A percentile compares a stretch with the other conserved stretches of the same genome.
Evolutionary conservation across 2,329 filamentous ascomycete genomes (phyloP).

Genomic region (Calycina herbarum): DNA sequence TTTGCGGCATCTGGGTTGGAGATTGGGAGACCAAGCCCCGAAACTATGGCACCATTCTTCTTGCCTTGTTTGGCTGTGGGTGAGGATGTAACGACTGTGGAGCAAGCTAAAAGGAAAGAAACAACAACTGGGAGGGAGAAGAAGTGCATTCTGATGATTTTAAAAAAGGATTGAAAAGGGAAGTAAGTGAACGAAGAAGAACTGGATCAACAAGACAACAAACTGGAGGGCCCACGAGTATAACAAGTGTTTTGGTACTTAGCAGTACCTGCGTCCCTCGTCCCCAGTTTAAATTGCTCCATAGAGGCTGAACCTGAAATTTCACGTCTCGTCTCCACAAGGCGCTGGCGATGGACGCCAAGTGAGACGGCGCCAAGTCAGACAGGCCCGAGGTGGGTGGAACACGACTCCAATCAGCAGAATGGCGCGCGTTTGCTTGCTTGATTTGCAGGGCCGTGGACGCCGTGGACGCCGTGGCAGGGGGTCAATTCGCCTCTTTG

Average conservation of each 20-base stretch:
- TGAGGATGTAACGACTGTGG: conserved; percentile 10
- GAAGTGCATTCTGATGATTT: conserved; percentile 9
- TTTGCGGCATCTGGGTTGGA: conserved; percentile 49
- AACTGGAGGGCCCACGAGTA: neutral
- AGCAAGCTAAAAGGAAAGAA: conserved; percentile 15
- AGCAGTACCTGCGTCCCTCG: neutral
- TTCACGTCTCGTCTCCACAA: neutral
- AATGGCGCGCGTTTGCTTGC: conserved; percentile 10
- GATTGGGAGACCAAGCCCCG: conserved; percentile 46
- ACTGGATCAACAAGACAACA: neutral
- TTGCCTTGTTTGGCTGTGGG: conserved; percentile 1
- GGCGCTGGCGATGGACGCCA: conserved; percentile 5
- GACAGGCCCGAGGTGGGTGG: conserved; percentile 11
- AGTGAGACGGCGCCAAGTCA: conserved; percentile 26
- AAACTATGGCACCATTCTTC: conserved; percentile 15
- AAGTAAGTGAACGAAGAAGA: conserved; percentile 11
- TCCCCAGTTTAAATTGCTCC: neutral
- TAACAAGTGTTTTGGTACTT: conserved; percentile 1
- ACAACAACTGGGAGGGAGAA: conserved; percentile 18
- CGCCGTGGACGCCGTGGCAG: neutral
- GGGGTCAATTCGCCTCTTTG: neutral
- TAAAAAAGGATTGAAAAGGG: conserved; percentile 12
- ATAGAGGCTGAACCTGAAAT: conserved; percentile 2
- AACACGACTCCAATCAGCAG: conserved; percentile 17
- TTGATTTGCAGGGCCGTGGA: neutral